These are phyloP conservation scores for Ganoderma sp. DNA, from an alignment of 1,284 basidiomycete species.

Conservation along the genomic window DNA sequence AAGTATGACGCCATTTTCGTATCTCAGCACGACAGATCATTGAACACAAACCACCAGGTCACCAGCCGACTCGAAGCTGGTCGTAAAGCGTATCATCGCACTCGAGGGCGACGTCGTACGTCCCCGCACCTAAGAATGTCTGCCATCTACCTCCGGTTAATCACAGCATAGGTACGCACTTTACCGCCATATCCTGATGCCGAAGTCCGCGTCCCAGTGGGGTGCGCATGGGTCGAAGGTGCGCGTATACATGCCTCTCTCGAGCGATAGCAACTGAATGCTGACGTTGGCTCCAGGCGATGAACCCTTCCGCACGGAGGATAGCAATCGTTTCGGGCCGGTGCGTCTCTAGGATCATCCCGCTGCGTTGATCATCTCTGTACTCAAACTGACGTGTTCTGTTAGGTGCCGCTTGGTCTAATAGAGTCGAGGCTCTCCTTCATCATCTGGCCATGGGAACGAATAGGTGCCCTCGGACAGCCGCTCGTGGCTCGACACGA, in stretches of 20 bases:
- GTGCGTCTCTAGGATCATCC: constrained; percentile 45
- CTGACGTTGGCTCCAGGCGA: constrained; percentile 51
- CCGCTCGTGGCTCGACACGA: constrained; percentile 36
- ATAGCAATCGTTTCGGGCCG: constrained; percentile 77
- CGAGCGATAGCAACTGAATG: not conserved
- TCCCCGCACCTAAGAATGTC: not conserved
- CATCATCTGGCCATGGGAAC: constrained; percentile 67
- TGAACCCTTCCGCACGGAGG: constrained; percentile 67
- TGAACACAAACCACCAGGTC: constrained; percentile 50
- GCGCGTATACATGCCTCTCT: constrained; percentile 21
- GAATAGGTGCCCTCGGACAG: constrained; percentile 51
- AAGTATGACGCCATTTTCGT: constrained; percentile 45
- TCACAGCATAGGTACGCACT: constrained; percentile 54
- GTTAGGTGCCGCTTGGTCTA: constrained; percentile 64
- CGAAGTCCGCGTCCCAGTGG: constrained; percentile 60
- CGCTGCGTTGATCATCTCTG: not conserved
- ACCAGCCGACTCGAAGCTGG: constrained; percentile 58
- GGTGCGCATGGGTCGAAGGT: constrained; percentile 80
- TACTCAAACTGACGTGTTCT: not conserved
- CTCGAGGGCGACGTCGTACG: constrained; percentile 62
- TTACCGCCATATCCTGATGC: constrained; percentile 71
- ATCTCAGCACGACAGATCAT: constrained; percentile 2
- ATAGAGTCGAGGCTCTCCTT: constrained; percentile 65
- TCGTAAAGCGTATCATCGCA: constrained; percentile 73
- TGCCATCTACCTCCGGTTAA: not conserved